Conservation (phyloP, 2,329 filamentous ascomycete species). For the Colletotrichum sp. region DNA sequence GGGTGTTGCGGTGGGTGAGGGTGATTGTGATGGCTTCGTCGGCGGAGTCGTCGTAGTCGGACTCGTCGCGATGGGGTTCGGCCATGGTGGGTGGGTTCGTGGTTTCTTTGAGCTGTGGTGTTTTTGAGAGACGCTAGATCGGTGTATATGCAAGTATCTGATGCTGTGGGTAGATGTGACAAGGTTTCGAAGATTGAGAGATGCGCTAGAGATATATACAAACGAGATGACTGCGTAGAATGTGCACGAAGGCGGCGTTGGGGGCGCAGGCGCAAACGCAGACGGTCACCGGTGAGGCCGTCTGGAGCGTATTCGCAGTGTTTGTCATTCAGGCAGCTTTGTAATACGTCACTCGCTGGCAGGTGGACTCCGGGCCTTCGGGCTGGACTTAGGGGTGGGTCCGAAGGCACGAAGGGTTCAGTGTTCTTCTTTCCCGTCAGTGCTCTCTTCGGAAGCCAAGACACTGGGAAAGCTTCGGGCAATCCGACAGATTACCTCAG, state of each 20-base stretch:
- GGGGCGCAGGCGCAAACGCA: not conserved
- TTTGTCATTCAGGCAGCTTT: conserved; percentile 40
- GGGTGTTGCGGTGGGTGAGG: conserved; percentile 51
- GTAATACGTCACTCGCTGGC: conserved; percentile 40
- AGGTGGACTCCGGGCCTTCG: not conserved
- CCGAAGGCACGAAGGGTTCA: not conserved
- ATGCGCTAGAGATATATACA: not conserved
- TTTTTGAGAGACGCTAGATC: not conserved
- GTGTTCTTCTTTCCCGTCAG: not conserved
- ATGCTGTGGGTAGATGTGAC: not conserved
- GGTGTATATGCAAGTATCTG: conserved; percentile 21
- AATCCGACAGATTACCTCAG: conserved; percentile 1
- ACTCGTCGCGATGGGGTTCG: conserved; percentile 14
- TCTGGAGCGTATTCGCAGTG: conserved; percentile 22
- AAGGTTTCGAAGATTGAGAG: not conserved
- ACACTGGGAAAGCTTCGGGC: not conserved
- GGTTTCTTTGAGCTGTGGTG: not conserved
- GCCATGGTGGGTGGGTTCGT: conserved; percentile 4
- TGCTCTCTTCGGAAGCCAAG: not conserved
- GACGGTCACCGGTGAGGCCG: conserved; percentile 16
- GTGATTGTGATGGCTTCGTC: conserved; percentile 43
- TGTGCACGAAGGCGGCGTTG: not conserved
- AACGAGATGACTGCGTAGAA: not conserved
- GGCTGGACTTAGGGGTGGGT: not conserved
- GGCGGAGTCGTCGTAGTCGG: conserved; percentile 15